Conservation (phyloP, 2,329 filamentous ascomycete genomes). For the Trichoderma hamatum region DNA sequence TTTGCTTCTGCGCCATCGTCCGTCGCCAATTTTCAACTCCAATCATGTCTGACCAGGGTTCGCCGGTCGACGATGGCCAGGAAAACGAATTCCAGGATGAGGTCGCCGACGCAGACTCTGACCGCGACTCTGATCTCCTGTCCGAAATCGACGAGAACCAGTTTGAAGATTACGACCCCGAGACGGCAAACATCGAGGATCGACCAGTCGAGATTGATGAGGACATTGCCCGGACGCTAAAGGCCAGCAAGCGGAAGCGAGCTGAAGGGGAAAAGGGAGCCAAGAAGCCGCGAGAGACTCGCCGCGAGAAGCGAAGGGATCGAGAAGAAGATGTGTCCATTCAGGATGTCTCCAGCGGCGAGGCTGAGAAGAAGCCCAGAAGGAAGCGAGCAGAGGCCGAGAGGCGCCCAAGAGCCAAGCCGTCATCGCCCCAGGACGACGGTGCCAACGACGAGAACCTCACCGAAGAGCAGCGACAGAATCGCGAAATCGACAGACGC, state of each 20-base stretch:
- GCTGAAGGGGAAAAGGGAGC: constrained; percentile 59
- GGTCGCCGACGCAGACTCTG: constrained; percentile 48
- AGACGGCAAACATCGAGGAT: constrained; percentile 64
- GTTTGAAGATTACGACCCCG: constrained; percentile 70
- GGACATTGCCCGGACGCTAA: constrained; percentile 64
- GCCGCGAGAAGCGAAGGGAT: constrained; percentile 64
- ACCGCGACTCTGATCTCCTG: constrained; percentile 61
- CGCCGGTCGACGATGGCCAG: constrained; percentile 46
- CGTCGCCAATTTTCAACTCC: not conserved
- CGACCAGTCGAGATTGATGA: constrained; percentile 69
- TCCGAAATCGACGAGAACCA: constrained; percentile 72
- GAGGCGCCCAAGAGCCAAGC: constrained; percentile 52
- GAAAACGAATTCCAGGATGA: constrained; percentile 50
- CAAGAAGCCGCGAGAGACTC: constrained; percentile 77
- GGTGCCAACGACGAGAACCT: constrained; percentile 78
- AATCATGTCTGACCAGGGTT: constrained; percentile 53
- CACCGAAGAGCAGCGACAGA: constrained; percentile 81
- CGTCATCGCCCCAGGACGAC: constrained; percentile 59
- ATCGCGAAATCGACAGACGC: constrained; percentile 79
- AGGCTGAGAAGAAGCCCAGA: constrained; percentile 48
- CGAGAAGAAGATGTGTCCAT: constrained; percentile 52
- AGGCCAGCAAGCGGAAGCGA: constrained; percentile 68
- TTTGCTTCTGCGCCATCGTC: not conserved
- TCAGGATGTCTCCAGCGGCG: constrained; percentile 53
- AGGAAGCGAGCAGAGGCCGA: constrained; percentile 54